Conservation (phyloP, 2,329 filamentous ascomycete species). For the Thielaviopsis populi region DNA sequence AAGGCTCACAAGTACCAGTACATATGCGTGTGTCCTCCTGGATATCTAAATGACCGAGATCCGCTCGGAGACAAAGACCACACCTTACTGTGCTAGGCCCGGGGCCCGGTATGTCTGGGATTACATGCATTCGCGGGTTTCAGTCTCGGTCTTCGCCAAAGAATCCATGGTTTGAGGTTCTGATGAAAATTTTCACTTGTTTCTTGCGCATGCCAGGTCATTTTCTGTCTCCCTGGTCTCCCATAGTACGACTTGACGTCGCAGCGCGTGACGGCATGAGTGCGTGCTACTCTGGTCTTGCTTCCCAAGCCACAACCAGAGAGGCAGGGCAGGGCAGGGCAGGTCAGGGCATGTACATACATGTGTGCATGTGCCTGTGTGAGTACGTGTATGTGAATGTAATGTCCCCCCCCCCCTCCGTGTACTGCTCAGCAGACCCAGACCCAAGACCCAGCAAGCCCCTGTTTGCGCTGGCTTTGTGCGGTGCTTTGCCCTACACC, state of each 20-base stretch:
- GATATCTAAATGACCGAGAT: neutral
- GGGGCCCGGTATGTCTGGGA: neutral
- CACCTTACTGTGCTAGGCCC: neutral
- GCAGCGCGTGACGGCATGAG: neutral
- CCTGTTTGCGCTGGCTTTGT: neutral
- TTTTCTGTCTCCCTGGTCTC: neutral
- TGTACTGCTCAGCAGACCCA: neutral
- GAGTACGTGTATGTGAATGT: neutral
- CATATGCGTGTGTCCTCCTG: neutral
- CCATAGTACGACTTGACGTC: neutral
- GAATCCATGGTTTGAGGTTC: conserved; percentile 1
- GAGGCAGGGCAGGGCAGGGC: neutral
- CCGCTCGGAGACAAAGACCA: neutral
- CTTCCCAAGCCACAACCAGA: neutral
- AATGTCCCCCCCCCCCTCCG: too few relatives aligned
- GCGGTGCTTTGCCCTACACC: conserved; percentile 2
- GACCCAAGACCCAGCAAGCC: neutral
- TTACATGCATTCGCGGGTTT: neutral
- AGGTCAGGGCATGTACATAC: neutral
- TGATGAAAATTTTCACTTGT: neutral
- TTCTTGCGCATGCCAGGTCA: neutral
- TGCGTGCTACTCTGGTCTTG: neutral
- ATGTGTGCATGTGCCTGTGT: neutral
- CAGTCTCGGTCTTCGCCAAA: conserved; percentile 4
- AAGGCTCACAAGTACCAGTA: neutral